A percentile compares a stretch with the other conserved stretches of the same genome.
These are phyloP conservation scores for Lachnellula arida DNA, from an alignment of 2,329 filamentous ascomycete species.

Conservation along the genomic window DNA sequence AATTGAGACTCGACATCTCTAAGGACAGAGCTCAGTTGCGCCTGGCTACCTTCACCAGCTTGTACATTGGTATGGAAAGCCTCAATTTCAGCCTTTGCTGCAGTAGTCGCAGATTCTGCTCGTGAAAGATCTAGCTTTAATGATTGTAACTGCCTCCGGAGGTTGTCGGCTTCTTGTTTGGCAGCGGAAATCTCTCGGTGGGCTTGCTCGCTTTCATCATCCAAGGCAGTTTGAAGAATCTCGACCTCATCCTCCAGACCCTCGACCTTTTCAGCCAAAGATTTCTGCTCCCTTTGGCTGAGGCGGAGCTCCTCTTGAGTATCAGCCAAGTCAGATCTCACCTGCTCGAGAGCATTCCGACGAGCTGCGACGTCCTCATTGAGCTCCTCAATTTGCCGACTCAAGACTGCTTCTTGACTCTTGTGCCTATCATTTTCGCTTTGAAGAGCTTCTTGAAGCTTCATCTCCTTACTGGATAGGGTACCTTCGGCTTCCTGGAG, in stretches of 20 bases:
- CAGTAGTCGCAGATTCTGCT: conserved; percentile 26
- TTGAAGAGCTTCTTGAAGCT: conserved; percentile 62
- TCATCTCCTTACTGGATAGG: conserved; percentile 62
- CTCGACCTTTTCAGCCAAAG: conserved; percentile 60
- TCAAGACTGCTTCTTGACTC: conserved; percentile 65
- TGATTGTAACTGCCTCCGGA: conserved; percentile 40
- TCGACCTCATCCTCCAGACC: conserved; percentile 73
- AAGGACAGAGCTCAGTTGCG: conserved; percentile 52
- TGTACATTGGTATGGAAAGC: conserved; percentile 28
- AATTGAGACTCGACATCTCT: conserved; percentile 55
- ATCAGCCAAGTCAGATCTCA: conserved; percentile 60
- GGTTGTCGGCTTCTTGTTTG: conserved; percentile 37
- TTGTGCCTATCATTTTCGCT: conserved; percentile 68
- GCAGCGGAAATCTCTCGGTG: conserved; percentile 43
- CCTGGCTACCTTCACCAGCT: conserved; percentile 38
- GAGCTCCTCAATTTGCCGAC: conserved; percentile 69
- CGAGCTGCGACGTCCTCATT: conserved; percentile 66
- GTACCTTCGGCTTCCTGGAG: conserved; percentile 64
- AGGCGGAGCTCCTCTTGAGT: conserved; percentile 68
- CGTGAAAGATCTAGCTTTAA: conserved; percentile 32
- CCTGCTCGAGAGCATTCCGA: conserved; percentile 58
- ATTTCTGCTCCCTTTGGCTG: conserved; percentile 57
- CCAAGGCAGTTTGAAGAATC: conserved; percentile 53
- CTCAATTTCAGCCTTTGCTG: conserved; percentile 29
- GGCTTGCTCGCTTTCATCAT: conserved; percentile 58